Evolutionary conservation across 371 early-diverging fungal species (phyloP).

Genomic region (Apophysomyces ossiformis): DNA sequence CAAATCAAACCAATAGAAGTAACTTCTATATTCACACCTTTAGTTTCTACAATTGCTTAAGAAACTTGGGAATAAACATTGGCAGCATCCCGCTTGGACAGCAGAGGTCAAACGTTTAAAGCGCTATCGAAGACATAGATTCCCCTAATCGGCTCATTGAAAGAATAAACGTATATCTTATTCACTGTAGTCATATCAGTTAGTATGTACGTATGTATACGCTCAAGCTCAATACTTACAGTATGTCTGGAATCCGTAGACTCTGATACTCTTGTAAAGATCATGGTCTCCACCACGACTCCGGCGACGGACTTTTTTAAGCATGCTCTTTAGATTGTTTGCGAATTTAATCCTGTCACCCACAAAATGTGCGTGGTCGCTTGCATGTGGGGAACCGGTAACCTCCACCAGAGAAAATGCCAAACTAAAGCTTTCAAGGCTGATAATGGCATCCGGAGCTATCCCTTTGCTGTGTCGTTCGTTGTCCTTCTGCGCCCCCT

Average conservation of each 20-base stretch:
- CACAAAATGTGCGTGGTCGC: slow-evolving; percentile 11
- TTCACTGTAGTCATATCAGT: not conserved
- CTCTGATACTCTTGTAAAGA: not conserved
- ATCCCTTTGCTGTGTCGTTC: not conserved
- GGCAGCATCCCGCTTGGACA: not conserved
- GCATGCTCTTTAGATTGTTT: slow-evolving; percentile 13
- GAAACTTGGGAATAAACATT: not conserved
- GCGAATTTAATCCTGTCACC: slow-evolving; percentile 8
- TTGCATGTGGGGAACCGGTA: not conserved
- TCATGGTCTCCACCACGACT: not conserved
- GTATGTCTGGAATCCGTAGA: not conserved
- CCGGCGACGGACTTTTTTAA: slow-evolving; percentile 4
- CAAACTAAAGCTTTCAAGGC: not conserved
- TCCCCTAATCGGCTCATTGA: not conserved
- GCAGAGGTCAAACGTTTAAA: not conserved
- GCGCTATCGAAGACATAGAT: not conserved
- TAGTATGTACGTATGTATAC: not conserved
- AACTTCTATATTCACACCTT: not conserved
- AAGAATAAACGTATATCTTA: not conserved
- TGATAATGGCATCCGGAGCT: not conserved
- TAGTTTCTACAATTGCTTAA: not conserved
- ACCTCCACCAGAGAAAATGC: not conserved
- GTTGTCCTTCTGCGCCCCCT: not conserved
- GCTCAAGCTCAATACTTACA: not conserved
- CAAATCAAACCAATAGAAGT: not conserved